These are phyloP conservation scores for Lathyrus oleraceus DNA, from an alignment of 306 rosid species.

Conservation along the genomic window DNA sequence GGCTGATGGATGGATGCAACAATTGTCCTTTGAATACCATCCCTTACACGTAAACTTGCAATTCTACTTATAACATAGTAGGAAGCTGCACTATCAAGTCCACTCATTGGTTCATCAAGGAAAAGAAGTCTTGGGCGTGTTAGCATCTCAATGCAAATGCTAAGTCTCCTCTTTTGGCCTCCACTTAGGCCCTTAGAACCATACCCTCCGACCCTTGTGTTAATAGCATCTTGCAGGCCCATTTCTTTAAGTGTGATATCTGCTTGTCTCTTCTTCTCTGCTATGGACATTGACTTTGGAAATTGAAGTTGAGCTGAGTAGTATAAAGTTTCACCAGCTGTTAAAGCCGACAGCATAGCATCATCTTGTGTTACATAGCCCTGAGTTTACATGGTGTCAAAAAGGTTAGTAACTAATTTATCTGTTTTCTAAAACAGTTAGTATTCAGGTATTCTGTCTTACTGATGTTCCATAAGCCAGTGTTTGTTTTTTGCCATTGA, in stretches of 20 bases:
- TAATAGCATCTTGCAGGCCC: slow-evolving; percentile 60
- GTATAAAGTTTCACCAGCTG: slow-evolving; percentile 56
- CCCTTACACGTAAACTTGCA: slow-evolving; percentile 32
- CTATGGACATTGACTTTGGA: slow-evolving; percentile 55
- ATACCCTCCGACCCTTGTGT: slow-evolving; percentile 70
- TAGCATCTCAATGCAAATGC: slow-evolving; percentile 72
- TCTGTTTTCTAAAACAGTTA: background rate
- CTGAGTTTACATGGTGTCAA: slow-evolving; percentile 28
- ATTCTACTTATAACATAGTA: slow-evolving; percentile 69
- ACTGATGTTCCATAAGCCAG: slow-evolving; percentile 70
- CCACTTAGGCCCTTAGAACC: slow-evolving; percentile 66
- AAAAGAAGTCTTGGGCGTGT: slow-evolving; percentile 63
- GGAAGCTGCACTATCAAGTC: slow-evolving; percentile 82
- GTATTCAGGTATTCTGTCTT: slow-evolving; percentile 18
- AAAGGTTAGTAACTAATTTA: background rate
- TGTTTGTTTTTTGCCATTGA: slow-evolving; percentile 55
- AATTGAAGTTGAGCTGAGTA: slow-evolving; percentile 68
- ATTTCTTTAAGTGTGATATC: slow-evolving; percentile 58
- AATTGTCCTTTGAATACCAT: slow-evolving; percentile 46
- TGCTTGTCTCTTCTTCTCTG: slow-evolving; percentile 69
- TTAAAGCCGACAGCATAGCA: slow-evolving; percentile 26
- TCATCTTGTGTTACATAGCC: slow-evolving; percentile 39
- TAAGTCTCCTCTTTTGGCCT: slow-evolving; percentile 68
- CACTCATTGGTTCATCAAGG: slow-evolving; percentile 77
- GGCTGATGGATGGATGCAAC: slow-evolving; percentile 83